Evolutionary conservation across 2,329 filamentous ascomycete genomes (phyloP), one percentile per base, ranked within the genome.

Genomic region (Curvularia sp.): DNA sequence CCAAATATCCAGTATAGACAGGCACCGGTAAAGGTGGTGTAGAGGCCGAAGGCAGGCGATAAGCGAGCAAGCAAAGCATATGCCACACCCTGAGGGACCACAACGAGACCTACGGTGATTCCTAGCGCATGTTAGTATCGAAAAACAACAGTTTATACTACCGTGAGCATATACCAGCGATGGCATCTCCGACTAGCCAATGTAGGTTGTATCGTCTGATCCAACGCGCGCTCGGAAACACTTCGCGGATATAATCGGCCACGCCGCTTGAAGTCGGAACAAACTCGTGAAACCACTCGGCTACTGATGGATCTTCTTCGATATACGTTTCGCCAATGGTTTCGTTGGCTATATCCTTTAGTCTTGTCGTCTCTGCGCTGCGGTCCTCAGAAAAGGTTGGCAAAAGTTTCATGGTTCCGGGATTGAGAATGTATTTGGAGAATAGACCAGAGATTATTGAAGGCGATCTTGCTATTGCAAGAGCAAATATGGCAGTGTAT

Each of bases 1-100:
- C 93, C 94, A 73, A 97, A 97, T 74, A 97, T 90, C 93, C 93
- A 97, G 78, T 98, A 98, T 58, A 96, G 83, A 61, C 96, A 77
- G 3, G 96, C 93, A 49, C 94, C 94, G 84, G 97, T 95, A 74
- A 98, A 97, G 0, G 93, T 97, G 0, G 94, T 94, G 78, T 96
- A 96, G 1, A 97, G 84, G 52, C 94, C 94, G 71, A 89, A 97
- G 70, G 97, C 84, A 3, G 89, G 86, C 0, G 86, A 83, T 23
- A 97, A 83, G 53, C 88, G 85, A 49, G 93, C 93, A 23, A 98
- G 84, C 62, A 88, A 83, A 25, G 93, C 93, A 78, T 98, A 98
- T 0, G 93, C 93, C 93, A 98, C 97, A 64, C 91, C 89, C 74
- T 98, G 93, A 5, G 93, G 93, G 12, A 98, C 91, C 25, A 97